phyloP scores from a whole-genome alignment of 2,329 filamentous ascomycete genomes.

The Trichoderma sp. region DNA sequence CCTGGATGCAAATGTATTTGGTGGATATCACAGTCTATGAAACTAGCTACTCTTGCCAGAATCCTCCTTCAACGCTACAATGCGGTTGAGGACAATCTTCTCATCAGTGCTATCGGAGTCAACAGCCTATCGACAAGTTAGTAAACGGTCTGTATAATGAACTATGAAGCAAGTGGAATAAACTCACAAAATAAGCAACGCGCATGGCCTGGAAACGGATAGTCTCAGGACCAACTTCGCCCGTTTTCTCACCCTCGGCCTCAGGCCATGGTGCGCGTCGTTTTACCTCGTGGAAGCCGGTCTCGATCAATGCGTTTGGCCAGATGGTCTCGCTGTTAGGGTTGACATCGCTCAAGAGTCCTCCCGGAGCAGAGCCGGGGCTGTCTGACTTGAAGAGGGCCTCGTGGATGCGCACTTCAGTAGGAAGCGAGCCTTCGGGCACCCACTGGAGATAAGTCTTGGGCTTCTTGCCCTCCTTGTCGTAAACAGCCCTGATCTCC shows the following conservation, averaged over 20 bases:
- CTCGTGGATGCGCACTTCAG: constrained; percentile 73
- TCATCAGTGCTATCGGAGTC: constrained; percentile 73
- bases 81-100: constrained; percentile 78
- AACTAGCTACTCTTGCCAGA: constrained; percentile 9
- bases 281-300: constrained; percentile 72
- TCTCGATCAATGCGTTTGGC: constrained; percentile 70
- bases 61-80: constrained; percentile 85
- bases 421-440: constrained; percentile 59
- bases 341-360: constrained; percentile 78
- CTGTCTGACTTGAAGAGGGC: constrained; percentile 79
- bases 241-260: constrained; percentile 58
- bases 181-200: constrained; percentile 70
- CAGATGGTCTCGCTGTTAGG: constrained; percentile 75
- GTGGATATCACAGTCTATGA: background rate
- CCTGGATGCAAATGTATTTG: background rate
- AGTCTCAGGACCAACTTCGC: constrained; percentile 57
- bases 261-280: constrained; percentile 75
- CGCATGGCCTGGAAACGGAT: constrained; percentile 86
- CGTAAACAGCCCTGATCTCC: constrained; percentile 60
- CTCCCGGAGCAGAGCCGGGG: constrained; percentile 70
- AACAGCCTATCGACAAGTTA: constrained; percentile 46
- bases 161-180: background rate
- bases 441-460: constrained; percentile 89
- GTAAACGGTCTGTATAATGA: background rate
- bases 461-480: constrained; percentile 66